Base-by-base conservation (phyloP, 2,329 filamentous ascomycete genomes). In the Aspergillus terreus region DNA sequence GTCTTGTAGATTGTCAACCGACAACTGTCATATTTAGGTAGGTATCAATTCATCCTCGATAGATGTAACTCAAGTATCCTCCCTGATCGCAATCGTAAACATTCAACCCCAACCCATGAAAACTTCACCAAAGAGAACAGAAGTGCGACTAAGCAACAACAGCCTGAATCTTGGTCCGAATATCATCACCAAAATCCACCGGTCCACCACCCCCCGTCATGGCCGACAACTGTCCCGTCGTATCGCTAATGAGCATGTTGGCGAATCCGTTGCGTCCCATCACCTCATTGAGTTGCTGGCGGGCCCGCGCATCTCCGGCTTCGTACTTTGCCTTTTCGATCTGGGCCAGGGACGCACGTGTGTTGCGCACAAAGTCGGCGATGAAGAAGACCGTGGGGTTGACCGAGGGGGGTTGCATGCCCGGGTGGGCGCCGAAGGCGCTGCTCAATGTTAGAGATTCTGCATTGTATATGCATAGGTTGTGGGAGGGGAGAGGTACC, bases 341-440 rank as follows among this genome's bases (percentile, higher is more conserved):
- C 7, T 35, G 32, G 41, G 60, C 51, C 2, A 70, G 55, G 36
- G 55, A 47, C 25, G 52, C 83, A 67, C 88, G 84, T 53, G 87
- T 81, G 67, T 88, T 86, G 49, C 84, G 83, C 49, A 88, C 70
- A 63, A 89, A 88, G 69, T 89, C 82, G 38, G 85, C 69, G 51
- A 85, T 75, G 64, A 87, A 87, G 53, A 66, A 64, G 27, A 65
- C 40, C 7, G 68, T 63, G 21, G 67, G 62, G 51, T 67, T 54
- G 10, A 62, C 52, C 53, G 49, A 58, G 12, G 62, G 54, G 27
- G 67, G 67, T 58, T 65, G 64, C 63, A 63, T 69, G 56, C 58
- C 48, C 3, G 67, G 66, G 52, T 68, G 65, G 35, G 59, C 36
- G 55, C 66, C 58, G 53, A 69, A 65, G 30, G 64, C 53, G 14